Percentiles rank a stretch among this genome's conserved stretches.
phyloP scores from a whole-genome alignment of 345 rosid genomes.

The Salix udensis region DNA sequence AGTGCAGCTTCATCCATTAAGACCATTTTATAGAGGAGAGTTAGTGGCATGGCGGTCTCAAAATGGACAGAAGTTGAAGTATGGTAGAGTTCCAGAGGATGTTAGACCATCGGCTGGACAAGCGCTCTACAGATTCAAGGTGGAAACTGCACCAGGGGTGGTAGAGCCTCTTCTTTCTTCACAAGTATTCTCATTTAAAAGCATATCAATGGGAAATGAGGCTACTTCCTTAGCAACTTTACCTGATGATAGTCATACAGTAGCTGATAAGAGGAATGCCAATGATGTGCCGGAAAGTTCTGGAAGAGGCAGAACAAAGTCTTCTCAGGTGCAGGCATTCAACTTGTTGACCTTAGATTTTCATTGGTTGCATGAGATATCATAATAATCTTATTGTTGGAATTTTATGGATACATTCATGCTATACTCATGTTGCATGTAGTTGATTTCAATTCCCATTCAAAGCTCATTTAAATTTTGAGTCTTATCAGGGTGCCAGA shows the following conservation, averaged over 20 bases:
- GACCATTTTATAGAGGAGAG: conserved; percentile 92
- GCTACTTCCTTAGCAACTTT: conserved; percentile 31
- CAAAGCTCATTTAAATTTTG: background rate
- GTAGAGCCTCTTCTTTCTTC: conserved; percentile 71
- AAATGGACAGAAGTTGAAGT: conserved; percentile 77
- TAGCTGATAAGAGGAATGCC: conserved; percentile 26
- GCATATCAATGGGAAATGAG: conserved; percentile 49
- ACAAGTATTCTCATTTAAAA: conserved; percentile 86
- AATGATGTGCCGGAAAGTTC: conserved; percentile 45
- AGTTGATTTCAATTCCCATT: background rate
- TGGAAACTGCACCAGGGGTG: conserved; percentile 67
- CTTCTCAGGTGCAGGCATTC: conserved; percentile 55
- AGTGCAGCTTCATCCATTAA: conserved; percentile 84
- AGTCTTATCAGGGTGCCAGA: background rate
- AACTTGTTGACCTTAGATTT: background rate
- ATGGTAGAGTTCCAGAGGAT: conserved; percentile 89
- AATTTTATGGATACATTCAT: background rate
- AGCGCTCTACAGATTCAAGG: conserved; percentile 77
- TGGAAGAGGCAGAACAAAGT: conserved; percentile 38
- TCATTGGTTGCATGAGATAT: background rate
- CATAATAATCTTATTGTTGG: background rate
- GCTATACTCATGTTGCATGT: background rate
- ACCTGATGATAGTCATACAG: conserved; percentile 27
- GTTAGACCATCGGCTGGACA: conserved; percentile 92
- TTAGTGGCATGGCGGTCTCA: conserved; percentile 82